Percentiles rank a stretch among this genome's conserved stretches.
Evolutionary conservation across 2,329 filamentous ascomycete species (phyloP).

Genomic region (Grosmannia huntii): DNA sequence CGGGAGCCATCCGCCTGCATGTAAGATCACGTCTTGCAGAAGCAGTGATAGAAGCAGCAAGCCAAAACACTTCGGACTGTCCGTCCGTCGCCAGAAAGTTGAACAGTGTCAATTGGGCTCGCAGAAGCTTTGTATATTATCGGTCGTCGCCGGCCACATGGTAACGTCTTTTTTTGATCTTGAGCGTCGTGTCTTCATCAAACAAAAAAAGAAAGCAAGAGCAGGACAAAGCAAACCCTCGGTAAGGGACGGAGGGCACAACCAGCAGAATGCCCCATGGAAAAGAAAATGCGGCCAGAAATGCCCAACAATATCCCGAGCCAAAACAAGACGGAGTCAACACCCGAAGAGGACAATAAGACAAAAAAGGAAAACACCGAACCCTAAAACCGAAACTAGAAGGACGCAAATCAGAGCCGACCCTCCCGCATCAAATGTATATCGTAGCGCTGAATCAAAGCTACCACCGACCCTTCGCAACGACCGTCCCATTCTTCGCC

Average conservation of each 20-base stretch:
- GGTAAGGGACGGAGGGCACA: not conserved
- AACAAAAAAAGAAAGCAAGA: not conserved
- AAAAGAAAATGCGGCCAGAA: not conserved
- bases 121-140: slow-evolving; percentile 9
- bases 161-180: slow-evolving; percentile 11
- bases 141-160: slow-evolving; percentile 15
- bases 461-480: not conserved
- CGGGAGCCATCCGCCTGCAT: not conserved
- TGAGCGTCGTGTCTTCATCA: slow-evolving; percentile 11
- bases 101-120: not conserved
- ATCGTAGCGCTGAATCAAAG: not conserved
- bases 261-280: not conserved
- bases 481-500: not conserved
- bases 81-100: not conserved
- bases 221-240: not conserved
- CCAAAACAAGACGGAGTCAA: not conserved
- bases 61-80: not conserved
- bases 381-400: not conserved
- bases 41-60: not conserved
- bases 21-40: not conserved
- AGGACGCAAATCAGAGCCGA: not conserved
- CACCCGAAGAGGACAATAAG: not conserved
- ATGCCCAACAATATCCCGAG: not conserved
- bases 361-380: not conserved
- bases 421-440: not conserved